Percentiles rank a stretch among this genome's conserved stretches.
Evolutionary conservation across 169 alveolate species (phyloP).

Genomic region (Eimeria tenella): DNA sequence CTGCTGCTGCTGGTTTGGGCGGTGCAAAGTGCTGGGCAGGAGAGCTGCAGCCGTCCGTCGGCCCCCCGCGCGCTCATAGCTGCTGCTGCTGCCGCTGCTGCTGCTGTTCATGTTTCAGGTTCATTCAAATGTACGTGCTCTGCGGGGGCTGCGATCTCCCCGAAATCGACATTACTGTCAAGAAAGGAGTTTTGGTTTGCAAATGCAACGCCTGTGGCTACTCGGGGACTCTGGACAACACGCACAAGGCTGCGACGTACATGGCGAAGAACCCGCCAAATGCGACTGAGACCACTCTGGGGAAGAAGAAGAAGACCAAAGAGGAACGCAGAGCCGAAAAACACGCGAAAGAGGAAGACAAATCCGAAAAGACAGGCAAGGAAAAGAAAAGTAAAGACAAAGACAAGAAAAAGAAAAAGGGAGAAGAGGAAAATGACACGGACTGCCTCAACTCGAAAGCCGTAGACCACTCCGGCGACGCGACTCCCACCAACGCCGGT

Average conservation of each 20-base stretch:
- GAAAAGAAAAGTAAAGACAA: constrained; percentile 76
- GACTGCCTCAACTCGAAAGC: neutral
- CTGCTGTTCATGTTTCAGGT: constrained; percentile 84
- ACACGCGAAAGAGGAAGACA: neutral
- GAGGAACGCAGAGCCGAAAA: constrained; percentile 79
- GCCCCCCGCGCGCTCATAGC: too few relatives aligned
- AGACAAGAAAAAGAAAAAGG: constrained; percentile 82
- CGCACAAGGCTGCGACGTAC: constrained; percentile 97
- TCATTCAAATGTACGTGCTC: constrained; percentile 98
- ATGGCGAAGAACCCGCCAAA: constrained; percentile 97
- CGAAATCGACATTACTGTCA: constrained; percentile 96
- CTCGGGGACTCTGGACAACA: constrained; percentile 94
- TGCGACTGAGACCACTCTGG: constrained; percentile 84
- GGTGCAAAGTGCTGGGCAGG: neutral
- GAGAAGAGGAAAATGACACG: constrained; percentile 69
- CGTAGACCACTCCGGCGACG: constrained; percentile 51
- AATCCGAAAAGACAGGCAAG: constrained; percentile 49
- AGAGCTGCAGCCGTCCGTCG: neutral
- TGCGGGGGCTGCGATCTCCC: constrained; percentile 99
- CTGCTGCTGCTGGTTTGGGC: neutral
- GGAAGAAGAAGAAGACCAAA: constrained; percentile 82
- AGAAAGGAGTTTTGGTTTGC: constrained; percentile 91
- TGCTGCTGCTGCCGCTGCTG: neutral
- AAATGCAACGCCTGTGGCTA: constrained; percentile 99
- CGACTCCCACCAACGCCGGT: constrained; percentile 69